These are phyloP conservation scores for Aspergillus quadricinctus DNA, from an alignment of 2,329 filamentous ascomycete genomes.

Conservation along the genomic window DNA sequence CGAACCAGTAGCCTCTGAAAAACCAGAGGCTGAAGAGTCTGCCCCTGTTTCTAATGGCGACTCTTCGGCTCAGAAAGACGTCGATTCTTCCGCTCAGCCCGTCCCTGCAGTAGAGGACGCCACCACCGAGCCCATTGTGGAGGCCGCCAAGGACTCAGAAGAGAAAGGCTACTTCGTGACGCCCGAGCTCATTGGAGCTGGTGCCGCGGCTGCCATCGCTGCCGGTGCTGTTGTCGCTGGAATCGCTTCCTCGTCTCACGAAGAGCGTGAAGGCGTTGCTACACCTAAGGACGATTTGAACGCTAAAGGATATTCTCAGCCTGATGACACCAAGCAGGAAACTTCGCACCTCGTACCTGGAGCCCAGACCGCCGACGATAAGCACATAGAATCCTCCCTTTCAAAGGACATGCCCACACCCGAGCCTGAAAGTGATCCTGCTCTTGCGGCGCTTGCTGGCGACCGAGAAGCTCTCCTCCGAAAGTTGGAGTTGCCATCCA, in stretches of 20 bases:
- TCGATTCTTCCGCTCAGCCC: conserved; percentile 1
- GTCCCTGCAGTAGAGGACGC: neutral
- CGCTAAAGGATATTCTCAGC: conserved; percentile 8
- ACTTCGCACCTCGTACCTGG: conserved; percentile 5
- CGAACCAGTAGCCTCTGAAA: neutral
- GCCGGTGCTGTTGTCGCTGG: conserved; percentile 23
- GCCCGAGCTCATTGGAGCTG: conserved; percentile 23
- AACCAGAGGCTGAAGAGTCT: neutral
- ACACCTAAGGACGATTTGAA: conserved; percentile 7
- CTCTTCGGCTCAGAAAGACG: neutral
- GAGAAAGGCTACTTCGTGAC: conserved; percentile 18
- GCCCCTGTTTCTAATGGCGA: neutral
- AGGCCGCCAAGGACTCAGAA: conserved; percentile 6
- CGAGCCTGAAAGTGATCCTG: conserved; percentile 29
- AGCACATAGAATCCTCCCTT: conserved; percentile 14
- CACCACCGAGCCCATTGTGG: neutral
- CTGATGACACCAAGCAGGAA: conserved; percentile 11
- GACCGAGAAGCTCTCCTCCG: conserved; percentile 31
- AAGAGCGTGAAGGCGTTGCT: conserved; percentile 11
- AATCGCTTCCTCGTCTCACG: conserved; percentile 17
- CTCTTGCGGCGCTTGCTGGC: conserved; percentile 27
- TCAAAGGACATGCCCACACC: conserved; percentile 21
- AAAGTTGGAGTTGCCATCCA: conserved; percentile 28
- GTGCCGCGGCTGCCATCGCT: conserved; percentile 16
- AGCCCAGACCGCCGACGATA: conserved; percentile 18